Conservation (phyloP, 257 asterid genomes). For the Nicotiana attenuata region DNA sequence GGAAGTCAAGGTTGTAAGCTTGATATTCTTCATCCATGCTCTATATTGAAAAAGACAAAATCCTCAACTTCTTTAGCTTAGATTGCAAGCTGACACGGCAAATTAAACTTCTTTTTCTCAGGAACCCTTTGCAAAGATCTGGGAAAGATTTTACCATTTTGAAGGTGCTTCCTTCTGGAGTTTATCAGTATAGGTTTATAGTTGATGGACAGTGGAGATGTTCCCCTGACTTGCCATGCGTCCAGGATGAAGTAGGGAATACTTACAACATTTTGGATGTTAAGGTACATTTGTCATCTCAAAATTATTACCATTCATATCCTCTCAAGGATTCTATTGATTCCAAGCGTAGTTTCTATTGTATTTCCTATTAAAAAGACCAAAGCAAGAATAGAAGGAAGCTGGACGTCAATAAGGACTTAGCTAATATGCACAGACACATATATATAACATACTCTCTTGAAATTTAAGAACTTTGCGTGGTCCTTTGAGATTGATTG, state of each 20-base stretch:
- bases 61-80: neutral
- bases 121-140: slow-evolving; percentile 82
- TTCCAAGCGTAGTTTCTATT: neutral
- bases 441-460: neutral
- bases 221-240: slow-evolving; percentile 76
- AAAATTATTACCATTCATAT: neutral
- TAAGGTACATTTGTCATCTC: slow-evolving; percentile 45
- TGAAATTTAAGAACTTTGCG: neutral
- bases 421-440: neutral
- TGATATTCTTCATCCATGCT: neutral
- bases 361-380: neutral
- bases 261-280: slow-evolving; percentile 77
- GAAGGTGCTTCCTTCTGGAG: slow-evolving; percentile 95
- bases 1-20: slow-evolving; percentile 70
- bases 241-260: slow-evolving; percentile 80
- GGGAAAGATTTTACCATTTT: slow-evolving; percentile 97
- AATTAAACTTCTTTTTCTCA: slow-evolving; percentile 23
- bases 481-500: neutral
- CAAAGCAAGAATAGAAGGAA: neutral
- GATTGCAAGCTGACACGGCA: slow-evolving; percentile 19
- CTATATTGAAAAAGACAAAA: neutral
- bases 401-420: neutral
- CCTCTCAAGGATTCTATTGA: neutral
- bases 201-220: slow-evolving; percentile 93
- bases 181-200: slow-evolving; percentile 80